phyloP scores from a whole-genome alignment of 345 rosid species.

The Corchorus capsularis region DNA sequence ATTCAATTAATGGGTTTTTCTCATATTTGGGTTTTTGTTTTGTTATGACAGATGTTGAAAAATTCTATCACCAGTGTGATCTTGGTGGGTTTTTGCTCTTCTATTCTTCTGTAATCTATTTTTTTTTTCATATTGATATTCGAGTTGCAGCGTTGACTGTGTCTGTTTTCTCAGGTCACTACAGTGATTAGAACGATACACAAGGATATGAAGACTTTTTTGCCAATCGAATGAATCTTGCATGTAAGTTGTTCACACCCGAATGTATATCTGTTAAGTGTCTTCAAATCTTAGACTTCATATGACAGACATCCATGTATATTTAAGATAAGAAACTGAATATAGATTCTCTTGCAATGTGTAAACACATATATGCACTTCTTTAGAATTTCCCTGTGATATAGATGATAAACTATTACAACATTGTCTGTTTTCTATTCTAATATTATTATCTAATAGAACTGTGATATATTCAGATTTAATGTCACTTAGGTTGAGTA shows the following conservation, averaged over 20 bases:
- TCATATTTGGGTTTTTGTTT: neutral
- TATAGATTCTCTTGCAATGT: constrained; percentile 1
- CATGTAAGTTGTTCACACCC: neutral
- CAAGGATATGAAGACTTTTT: constrained; percentile 39
- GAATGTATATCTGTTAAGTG: neutral
- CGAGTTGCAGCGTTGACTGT: neutral
- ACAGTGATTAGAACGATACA: constrained; percentile 80
- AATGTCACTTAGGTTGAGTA: neutral
- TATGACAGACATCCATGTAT: neutral
- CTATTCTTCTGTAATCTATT: neutral
- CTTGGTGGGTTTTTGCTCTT: constrained; percentile 56
- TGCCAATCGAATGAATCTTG: constrained; percentile 39
- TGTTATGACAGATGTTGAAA: constrained; percentile 75
- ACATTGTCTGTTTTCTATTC: no score
- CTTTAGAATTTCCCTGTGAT: no score
- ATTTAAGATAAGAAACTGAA: neutral
- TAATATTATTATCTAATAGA: neutral
- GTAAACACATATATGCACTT: neutral
- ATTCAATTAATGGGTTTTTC: constrained; percentile 2
- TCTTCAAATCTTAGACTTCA: neutral
- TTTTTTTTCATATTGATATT: neutral
- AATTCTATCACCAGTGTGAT: constrained; percentile 92
- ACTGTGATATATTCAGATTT: neutral
- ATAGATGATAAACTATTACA: no score
- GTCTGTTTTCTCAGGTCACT: constrained; percentile 45